Base-by-base conservation (phyloP, 169 alveolate species). In the Eimeria sp. region DNA sequence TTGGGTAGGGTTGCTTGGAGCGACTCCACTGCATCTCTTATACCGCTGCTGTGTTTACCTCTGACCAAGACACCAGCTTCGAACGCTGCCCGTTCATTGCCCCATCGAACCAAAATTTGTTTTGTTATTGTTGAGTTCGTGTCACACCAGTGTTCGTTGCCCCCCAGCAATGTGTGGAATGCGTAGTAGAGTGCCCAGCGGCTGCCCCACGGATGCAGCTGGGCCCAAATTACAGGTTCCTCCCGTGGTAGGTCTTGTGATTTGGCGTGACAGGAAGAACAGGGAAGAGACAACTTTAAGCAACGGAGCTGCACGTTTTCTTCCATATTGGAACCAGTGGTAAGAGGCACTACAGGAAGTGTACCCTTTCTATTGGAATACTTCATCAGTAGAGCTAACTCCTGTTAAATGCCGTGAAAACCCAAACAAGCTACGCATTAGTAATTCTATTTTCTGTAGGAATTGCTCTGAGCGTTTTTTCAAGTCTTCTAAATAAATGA, bases 251-350 rank as follows among this genome's bases (percentile, higher is more conserved):
- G 58, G 43, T 76, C 20, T 47, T 40, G 40, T 43, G 25, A 10
- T 45, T n/a, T 54, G 90, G 11, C 30, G 25, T 30, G 78, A 34
- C 78, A 86, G 92, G 92, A 86, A 30, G 67, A 86, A 20, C 92
- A 86, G 25, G 92, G 92, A 22, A 86, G 54, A 18, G 75, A 86
- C 27, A 6, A 30, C 40, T 86, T 86, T 58, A 86, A 58, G 61
- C 92, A 86, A 70, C 78, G 92, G 10, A 86, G 80, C 57, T 47
- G 80, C 92, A 86, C 92, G 63, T 86, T 86, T 40, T 86, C 92
- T 14, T 86, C 92, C 92, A 86, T 86, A 58, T 80, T 61, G 34
- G 92, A 54, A 61, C 43, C 78, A 25, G 65, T 61, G 78, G 92
- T 86, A 70, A 86, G 92, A 34, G 65, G 3, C 25, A 40, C 40